Conservation (phyloP, 1,139 yeast species). For the Suhomyces wounanorum region DNA sequence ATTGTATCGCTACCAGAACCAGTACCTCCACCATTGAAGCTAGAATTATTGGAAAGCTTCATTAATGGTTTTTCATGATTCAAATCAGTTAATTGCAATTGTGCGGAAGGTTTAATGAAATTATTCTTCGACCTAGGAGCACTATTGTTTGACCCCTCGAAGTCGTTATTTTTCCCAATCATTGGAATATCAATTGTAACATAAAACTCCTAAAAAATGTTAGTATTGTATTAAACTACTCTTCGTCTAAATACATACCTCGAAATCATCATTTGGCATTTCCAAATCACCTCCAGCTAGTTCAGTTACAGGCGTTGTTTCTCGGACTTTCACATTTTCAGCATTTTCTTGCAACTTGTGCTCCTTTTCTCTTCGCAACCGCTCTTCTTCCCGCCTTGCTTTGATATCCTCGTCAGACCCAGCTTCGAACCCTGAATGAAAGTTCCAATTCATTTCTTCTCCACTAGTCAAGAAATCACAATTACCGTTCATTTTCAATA, state of each 20-base stretch:
- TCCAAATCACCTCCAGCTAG: conserved; percentile 19
- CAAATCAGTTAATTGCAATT: conserved; percentile 43
- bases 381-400: conserved; percentile 38
- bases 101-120: conserved; percentile 43
- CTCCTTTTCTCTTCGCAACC: conserved; percentile 16
- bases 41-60: conserved; percentile 39
- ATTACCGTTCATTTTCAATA: conserved; percentile 62
- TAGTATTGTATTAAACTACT: conserved; percentile 17
- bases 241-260: conserved; percentile 36
- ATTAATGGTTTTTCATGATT: conserved; percentile 37
- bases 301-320: conserved; percentile 18
- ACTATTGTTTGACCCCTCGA: conserved; percentile 16
- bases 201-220: conserved; percentile 38
- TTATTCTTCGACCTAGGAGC: conserved; percentile 19
- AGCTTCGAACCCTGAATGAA: conserved; percentile 67
- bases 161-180: conserved; percentile 28
- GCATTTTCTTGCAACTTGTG: conserved; percentile 13
- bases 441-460: conserved; percentile 93
- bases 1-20: conserved; percentile 18
- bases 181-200: conserved; percentile 46
- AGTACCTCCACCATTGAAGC: conserved; percentile 2
- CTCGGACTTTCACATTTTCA: conserved; percentile 16
- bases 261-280: conserved; percentile 28
- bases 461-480: conserved; percentile 67
- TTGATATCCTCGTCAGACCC: conserved; percentile 76